These are phyloP conservation scores for Neonectria punicea DNA, from an alignment of 2,329 filamentous ascomycete species.

Conservation along the genomic window DNA sequence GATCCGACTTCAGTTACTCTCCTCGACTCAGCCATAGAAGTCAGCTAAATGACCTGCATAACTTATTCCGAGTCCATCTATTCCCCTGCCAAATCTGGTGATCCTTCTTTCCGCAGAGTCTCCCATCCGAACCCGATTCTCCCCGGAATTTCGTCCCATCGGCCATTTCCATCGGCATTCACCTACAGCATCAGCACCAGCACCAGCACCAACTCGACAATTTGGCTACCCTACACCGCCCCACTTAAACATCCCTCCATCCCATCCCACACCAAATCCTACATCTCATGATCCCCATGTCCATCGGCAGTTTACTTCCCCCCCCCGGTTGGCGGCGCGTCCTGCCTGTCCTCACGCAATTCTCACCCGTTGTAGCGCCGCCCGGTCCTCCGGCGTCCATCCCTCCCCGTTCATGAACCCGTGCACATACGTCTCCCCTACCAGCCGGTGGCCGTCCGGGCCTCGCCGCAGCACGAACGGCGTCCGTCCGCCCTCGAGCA, in stretches of 20 bases:
- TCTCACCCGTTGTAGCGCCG: constrained; percentile 16
- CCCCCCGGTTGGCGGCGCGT: not conserved
- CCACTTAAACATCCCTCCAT: constrained; percentile 8
- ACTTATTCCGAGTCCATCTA: not conserved
- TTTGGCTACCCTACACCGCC: not conserved
- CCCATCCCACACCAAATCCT: constrained; percentile 13
- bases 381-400: constrained; percentile 22
- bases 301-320: constrained; percentile 14
- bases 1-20: constrained; percentile 1
- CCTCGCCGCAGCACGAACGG: constrained; percentile 12
- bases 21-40: not conserved
- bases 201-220: not conserved
- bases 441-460: constrained; percentile 2
- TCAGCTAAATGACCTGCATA: constrained; percentile 22
- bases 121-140: constrained; percentile 34
- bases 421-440: constrained; percentile 15
- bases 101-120: constrained; percentile 7
- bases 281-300: constrained; percentile 22
- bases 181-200: not conserved
- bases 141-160: constrained; percentile 33
- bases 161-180: not conserved
- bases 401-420: constrained; percentile 14
- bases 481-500: constrained; percentile 17
- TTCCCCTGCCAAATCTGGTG: not conserved
- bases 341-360: constrained; percentile 10